Conservation (phyloP, 2,329 filamentous ascomycete species). For the Myrmaecium sp. region DNA sequence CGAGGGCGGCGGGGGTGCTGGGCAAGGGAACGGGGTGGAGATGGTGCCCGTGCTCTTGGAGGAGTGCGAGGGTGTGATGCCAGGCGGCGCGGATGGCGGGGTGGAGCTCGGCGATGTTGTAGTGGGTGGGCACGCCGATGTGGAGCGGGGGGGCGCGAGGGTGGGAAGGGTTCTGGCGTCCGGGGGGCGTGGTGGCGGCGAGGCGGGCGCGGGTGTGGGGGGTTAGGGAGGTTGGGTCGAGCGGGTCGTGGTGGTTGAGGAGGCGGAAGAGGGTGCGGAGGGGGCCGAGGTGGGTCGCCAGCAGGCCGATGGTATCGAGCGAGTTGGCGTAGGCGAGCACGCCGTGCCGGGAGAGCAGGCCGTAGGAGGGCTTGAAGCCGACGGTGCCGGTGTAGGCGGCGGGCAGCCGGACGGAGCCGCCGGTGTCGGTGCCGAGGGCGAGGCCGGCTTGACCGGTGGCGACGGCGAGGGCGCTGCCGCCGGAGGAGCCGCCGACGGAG, state of each 20-base stretch:
- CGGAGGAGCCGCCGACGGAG: constrained; percentile 75
- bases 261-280: constrained; percentile 27
- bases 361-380: constrained; percentile 87
- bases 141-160: too few species aligned
- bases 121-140: constrained; percentile 53
- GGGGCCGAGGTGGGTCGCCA: constrained; percentile 40
- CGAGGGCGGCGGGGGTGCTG: constrained; percentile 67
- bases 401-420: constrained; percentile 72
- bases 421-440: constrained; percentile 84
- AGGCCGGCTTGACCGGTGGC: constrained; percentile 40
- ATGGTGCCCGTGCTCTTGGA: constrained; percentile 49
- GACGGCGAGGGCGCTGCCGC: constrained; percentile 80
- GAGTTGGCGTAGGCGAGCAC: constrained; percentile 88
- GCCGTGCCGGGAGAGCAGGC: constrained; percentile 68
- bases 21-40: constrained; percentile 68
- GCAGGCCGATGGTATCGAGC: constrained; percentile 71
- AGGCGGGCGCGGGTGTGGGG: constrained; percentile 33
- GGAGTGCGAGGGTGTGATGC: constrained; percentile 39
- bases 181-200: constrained; percentile 1
- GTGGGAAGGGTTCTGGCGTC: not conserved
- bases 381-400: constrained; percentile 72
- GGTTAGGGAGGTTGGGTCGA: constrained; percentile 60
- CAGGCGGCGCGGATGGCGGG: constrained; percentile 53
- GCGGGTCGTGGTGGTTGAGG: constrained; percentile 43
- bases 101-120: constrained; percentile 72